phyloP scores from a whole-genome alignment of 768 basidiomycete genomes.

The Agaricus bisporus region DNA sequence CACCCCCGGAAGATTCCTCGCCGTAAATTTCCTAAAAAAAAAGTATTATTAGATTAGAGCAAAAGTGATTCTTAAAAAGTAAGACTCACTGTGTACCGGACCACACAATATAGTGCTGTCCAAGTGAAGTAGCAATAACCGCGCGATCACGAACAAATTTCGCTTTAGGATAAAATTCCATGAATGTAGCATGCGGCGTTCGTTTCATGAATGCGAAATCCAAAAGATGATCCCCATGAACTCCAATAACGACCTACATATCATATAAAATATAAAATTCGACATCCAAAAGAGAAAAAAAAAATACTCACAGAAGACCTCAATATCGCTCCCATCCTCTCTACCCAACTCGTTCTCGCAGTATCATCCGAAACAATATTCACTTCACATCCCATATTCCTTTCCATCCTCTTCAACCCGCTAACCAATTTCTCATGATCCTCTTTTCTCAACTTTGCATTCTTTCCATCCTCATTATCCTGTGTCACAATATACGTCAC shows the following conservation, averaged over 20 bases:
- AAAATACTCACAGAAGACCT: slow-evolving; percentile 55
- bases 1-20: slow-evolving; percentile 27
- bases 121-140: slow-evolving; percentile 45
- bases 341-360: slow-evolving; percentile 47
- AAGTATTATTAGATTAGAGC: not conserved
- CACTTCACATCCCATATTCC: slow-evolving; percentile 48
- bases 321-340: slow-evolving; percentile 58
- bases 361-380: slow-evolving; percentile 46
- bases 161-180: slow-evolving; percentile 74
- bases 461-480: slow-evolving; percentile 27
- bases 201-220: slow-evolving; percentile 69
- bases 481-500: slow-evolving; percentile 53
- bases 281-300: not conserved
- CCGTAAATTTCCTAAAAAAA: slow-evolving; percentile 28
- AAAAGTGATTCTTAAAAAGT: not conserved
- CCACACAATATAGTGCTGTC: slow-evolving; percentile 58
- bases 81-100: slow-evolving; percentile 31
- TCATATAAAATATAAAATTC: slow-evolving; percentile 7
- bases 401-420: slow-evolving; percentile 48
- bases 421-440: slow-evolving; percentile 59
- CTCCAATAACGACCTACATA: slow-evolving; percentile 52
- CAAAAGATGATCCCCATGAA: slow-evolving; percentile 54
- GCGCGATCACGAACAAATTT: slow-evolving; percentile 61
- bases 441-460: slow-evolving; percentile 42
- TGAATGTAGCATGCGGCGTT: slow-evolving; percentile 51